Evolutionary conservation across 176 grass and related monocot species (phyloP), one percentile per base, ranked within the genome.

Genomic region (Oryza coarctata): DNA sequence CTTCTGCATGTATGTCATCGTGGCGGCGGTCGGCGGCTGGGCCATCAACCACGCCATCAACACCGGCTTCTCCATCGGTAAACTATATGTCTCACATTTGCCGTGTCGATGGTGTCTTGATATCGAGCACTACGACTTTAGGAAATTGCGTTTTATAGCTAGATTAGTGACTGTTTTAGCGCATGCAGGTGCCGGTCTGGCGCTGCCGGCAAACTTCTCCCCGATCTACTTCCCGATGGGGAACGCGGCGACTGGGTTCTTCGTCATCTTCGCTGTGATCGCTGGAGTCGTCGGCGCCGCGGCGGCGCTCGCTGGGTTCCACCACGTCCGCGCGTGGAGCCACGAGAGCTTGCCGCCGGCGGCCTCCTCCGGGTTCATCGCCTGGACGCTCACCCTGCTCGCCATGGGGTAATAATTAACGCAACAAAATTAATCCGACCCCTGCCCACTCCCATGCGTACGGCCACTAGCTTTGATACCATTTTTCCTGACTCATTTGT

Each of bases 211-310:
- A 62, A 85, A 99, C 39, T 99, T 99, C 91, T 87, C 85, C 9
- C 97, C 97, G 36, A 82, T 96, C 68, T 96, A 85, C 89, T 99
- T 99, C 63, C 91, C 97, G 15, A 96, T 96, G 7, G 97, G 97
- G 25, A 99, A 99, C 65, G 93, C 91, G 1, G 97, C 91, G 17
- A 99, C 97, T 0, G 97, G 97, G 41, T 92, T 99, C 73, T 96
- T 96, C 77, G 97, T 87, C 67, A 67, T 99, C 68, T 99, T 99
- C 65, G 87, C 89, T 18, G 73, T 96, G 63, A 88, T 99, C 36
- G 91, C 97, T 30, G 89, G 89, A 8, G 97, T 96, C 9, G 91
- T 99, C 12, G 97, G 97, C 11, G 89, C 81, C 0, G 97, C 87
- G 27, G 87, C 97, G 26, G 80, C 97, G 65, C 87, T 99, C 5